These are phyloP conservation scores for Phytophthora sansomeana DNA, from an alignment of 352 stramenopile genomes.

Conservation along the genomic window DNA sequence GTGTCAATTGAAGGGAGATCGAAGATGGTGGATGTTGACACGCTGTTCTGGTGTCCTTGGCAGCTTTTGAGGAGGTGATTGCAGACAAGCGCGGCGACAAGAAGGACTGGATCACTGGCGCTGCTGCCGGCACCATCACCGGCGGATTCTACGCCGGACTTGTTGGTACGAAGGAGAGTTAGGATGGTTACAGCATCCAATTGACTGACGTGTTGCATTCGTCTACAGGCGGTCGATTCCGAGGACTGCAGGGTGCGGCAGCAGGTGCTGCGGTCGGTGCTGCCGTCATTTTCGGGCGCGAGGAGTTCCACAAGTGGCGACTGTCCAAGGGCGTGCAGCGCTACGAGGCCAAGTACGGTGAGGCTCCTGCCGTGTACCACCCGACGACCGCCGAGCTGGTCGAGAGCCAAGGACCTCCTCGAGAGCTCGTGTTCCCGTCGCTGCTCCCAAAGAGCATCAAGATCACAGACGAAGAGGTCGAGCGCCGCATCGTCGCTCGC, in stretches of 20 bases:
- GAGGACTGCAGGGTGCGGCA: constrained; percentile 70
- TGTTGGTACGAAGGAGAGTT: constrained; percentile 43
- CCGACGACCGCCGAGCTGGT: constrained; percentile 67
- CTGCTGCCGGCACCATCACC: constrained; percentile 64
- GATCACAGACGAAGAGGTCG: constrained; percentile 79
- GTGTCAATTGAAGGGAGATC: not conserved
- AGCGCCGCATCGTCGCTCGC: constrained; percentile 76
- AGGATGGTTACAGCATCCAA: not conserved
- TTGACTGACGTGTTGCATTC: not conserved
- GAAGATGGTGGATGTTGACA: not conserved
- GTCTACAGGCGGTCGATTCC: constrained; percentile 64
- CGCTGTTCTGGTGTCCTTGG: not conserved
- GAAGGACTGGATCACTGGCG: constrained; percentile 67
- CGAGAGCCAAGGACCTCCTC: constrained; percentile 64
- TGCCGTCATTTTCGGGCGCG: constrained; percentile 65
- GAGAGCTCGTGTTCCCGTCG: constrained; percentile 70
- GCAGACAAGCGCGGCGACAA: constrained; percentile 66
- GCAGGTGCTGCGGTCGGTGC: constrained; percentile 68
- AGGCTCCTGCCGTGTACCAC: constrained; percentile 67
- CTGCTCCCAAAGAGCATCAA: constrained; percentile 76
- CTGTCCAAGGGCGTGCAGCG: constrained; percentile 76
- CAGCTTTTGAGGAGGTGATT: constrained; percentile 84
- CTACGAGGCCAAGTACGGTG: constrained; percentile 84
- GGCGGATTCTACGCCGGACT: constrained; percentile 78
- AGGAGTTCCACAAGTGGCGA: constrained; percentile 84